Evolutionary conservation across 768 basidiomycete genomes (phyloP), one percentile per base, ranked within the genome.

Genomic region (Podaxis mareebaensis): DNA sequence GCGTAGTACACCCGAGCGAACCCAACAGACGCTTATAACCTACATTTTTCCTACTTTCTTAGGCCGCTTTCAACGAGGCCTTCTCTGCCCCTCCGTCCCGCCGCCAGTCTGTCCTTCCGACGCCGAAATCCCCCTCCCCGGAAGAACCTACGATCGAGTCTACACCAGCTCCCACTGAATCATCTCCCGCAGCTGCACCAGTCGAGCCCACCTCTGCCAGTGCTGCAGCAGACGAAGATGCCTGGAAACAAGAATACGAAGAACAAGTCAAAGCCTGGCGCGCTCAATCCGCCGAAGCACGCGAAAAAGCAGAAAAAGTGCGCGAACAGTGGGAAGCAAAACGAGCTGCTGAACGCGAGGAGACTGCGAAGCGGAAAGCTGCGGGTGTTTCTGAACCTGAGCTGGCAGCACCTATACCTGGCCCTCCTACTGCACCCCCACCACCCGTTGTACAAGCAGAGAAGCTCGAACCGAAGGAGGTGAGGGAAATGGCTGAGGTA

Each of bases 261-360:
- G 76, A 83, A 0, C 88, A 91, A 48, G 78, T 91, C 11, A 79
- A 81, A 56, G 75, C 79, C 60, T 95, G 92, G 93, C 87, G 88
- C 44, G 83, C 83, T 24, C 84, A 87, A 68, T 89, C 87, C 42
- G 88, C 91, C 33, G 84, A 84, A 64, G 87, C 87, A 49, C 87
- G 91, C 57, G 79, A 85, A 70, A 92, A 88, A 72, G 89, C 91
- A 8, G 92, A 92, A 77, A 81, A 80, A 65, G 85, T 87, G 73
- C 88, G 92, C 10, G 81, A 81, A 48, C 79, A 81, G 65, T 94
- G 90, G 91, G 91, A 91, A 71, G 77, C 78, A 15, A 77, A 89
- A 53, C 83, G 92, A 46, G 74, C 74, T 10, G 75, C 75, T 30
- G 76, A 75, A 46, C 78, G 74, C 26, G 61, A 55, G 59, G 78